These are phyloP conservation scores for Trametes gibbosa DNA, from an alignment of 768 basidiomycete species.

Conservation along the genomic window DNA sequence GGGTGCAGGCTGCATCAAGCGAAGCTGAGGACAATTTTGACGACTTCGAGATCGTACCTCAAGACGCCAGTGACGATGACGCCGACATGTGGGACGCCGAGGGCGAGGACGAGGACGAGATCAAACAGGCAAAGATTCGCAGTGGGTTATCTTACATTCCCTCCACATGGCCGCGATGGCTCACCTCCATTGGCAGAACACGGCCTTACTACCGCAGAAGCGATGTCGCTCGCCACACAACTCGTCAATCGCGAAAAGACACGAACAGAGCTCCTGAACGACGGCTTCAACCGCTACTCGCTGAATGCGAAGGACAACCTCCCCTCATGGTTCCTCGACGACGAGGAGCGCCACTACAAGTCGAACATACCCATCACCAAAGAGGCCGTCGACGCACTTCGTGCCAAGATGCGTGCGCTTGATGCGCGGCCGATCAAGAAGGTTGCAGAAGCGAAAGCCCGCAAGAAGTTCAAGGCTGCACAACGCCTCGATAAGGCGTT, in stretches of 20 bases:
- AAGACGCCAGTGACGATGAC: conserved; percentile 53
- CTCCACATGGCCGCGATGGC: not conserved
- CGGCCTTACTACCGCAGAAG: conserved; percentile 84
- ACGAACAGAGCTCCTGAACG: conserved; percentile 84
- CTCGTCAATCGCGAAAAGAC: conserved; percentile 90
- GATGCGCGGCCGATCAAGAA: conserved; percentile 99
- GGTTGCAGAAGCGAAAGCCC: conserved; percentile 95
- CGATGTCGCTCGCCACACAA: conserved; percentile 86
- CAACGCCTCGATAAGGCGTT: conserved; percentile 86
- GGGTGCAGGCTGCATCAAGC: conserved; percentile 1
- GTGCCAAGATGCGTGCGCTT: conserved; percentile 87
- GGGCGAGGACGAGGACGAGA: conserved; percentile 69
- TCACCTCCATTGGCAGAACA: conserved; percentile 47
- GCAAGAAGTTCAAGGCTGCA: conserved; percentile 89
- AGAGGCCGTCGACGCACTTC: conserved; percentile 83
- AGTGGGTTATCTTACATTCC: conserved; percentile 44
- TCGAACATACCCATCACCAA: conserved; percentile 95
- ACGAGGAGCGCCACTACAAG: conserved; percentile 91
- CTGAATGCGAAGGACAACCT: conserved; percentile 89
- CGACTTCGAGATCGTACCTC: conserved; percentile 77
- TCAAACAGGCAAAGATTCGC: conserved; percentile 59
- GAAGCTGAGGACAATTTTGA: conserved; percentile 46
- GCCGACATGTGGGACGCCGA: conserved; percentile 79
- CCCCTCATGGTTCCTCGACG: conserved; percentile 96
- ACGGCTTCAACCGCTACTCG: conserved; percentile 94